phyloP scores from a whole-genome alignment of 768 basidiomycete species.

The Hemileccinum rubropunctum region DNA sequence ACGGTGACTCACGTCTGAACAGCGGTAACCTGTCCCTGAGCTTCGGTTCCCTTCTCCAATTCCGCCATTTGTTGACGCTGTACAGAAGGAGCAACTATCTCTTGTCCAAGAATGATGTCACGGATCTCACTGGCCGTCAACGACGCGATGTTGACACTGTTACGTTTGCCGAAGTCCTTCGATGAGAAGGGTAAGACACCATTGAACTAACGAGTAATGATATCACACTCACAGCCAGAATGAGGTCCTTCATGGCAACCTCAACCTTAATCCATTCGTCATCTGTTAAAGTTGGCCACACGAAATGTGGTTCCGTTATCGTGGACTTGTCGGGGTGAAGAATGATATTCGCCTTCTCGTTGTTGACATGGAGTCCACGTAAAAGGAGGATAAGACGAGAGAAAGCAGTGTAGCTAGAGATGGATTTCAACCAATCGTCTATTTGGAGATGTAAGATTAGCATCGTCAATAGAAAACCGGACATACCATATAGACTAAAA shows the following conservation, averaged over 20 bases:
- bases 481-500: slow-evolving; percentile 88
- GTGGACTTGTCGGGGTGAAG: slow-evolving; percentile 96
- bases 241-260: slow-evolving; percentile 97
- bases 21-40: slow-evolving; percentile 92
- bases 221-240: slow-evolving; percentile 66
- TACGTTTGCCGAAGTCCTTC: slow-evolving; percentile 97
- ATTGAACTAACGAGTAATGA: background rate
- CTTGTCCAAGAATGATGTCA: slow-evolving; percentile 98
- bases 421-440: slow-evolving; percentile 99
- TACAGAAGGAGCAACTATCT: slow-evolving; percentile 92
- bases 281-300: slow-evolving; percentile 91
- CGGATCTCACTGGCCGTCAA: slow-evolving; percentile 95
- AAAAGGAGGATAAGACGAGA: slow-evolving; percentile 96
- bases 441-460: slow-evolving; percentile 5
- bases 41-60: slow-evolving; percentile 93
- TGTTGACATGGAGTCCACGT: slow-evolving; percentile 97
- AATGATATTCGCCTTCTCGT: slow-evolving; percentile 99
- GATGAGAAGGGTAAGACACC: slow-evolving; percentile 15
- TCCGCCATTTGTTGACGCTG: slow-evolving; percentile 99
- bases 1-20: slow-evolving; percentile 68
- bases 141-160: slow-evolving; percentile 98
- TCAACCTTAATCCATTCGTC: slow-evolving; percentile 99
- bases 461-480: background rate
- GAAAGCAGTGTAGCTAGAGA: slow-evolving; percentile 99
- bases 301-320: slow-evolving; percentile 95